These are phyloP conservation scores for Verticillium zaregamsianum DNA, from an alignment of 2,329 filamentous ascomycete genomes.

Conservation along the genomic window DNA sequence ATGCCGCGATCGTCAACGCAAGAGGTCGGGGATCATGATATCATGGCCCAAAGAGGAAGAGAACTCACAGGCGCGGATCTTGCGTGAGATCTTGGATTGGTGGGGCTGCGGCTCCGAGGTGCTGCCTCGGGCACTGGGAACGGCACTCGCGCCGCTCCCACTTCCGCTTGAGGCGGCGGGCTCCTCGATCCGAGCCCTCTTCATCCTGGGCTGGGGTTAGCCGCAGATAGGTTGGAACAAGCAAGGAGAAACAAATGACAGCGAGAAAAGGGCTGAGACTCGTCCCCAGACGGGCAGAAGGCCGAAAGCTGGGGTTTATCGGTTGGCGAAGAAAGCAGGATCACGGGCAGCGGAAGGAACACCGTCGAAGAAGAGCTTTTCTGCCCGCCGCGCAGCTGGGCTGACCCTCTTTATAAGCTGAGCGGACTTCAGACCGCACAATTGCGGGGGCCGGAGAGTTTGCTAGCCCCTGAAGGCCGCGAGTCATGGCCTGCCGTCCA, in stretches of 20 bases:
- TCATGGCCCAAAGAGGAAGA: neutral
- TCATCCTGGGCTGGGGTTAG: conserved; percentile 9
- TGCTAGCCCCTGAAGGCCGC: conserved; percentile 4
- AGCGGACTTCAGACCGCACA: conserved; percentile 11
- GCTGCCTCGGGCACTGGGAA: neutral
- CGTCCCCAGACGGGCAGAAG: conserved; percentile 1
- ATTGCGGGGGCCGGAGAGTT: conserved; percentile 4
- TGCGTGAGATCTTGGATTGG: conserved; percentile 25
- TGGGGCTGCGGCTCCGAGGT: conserved; percentile 9
- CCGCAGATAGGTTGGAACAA: neutral
- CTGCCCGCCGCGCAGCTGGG: conserved; percentile 2
- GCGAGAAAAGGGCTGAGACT: neutral
- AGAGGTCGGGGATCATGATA: too few relatives aligned
- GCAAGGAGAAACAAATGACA: neutral
- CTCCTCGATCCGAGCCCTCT: conserved; percentile 16
- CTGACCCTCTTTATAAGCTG: conserved; percentile 12
- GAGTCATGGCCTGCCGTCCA: conserved; percentile 2
- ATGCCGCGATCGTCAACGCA: too few relatives aligned
- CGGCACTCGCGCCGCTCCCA: neutral
- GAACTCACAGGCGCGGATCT: conserved; percentile 25
- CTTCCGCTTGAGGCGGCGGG: neutral
- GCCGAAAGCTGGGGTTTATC: conserved; percentile 5
- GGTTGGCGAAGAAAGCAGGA: conserved; percentile 10
- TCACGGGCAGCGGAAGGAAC: conserved; percentile 10
- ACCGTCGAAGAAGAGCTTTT: neutral